These are phyloP conservation scores for Pseudocercospora eumusae DNA, from an alignment of 2,329 filamentous ascomycete species.

Conservation along the genomic window DNA sequence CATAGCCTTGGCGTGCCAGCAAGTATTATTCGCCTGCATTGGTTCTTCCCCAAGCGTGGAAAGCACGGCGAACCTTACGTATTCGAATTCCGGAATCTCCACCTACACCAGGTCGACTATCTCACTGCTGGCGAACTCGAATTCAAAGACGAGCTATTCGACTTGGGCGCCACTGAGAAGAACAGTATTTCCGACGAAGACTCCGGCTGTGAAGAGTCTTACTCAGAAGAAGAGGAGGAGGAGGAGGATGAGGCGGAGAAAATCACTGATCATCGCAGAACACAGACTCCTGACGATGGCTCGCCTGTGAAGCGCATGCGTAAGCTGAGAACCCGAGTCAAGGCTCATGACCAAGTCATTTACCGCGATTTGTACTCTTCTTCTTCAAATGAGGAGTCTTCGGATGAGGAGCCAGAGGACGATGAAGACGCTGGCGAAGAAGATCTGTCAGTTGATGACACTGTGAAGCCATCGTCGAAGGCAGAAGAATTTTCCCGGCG, in stretches of 20 bases:
- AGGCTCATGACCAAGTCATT: neutral
- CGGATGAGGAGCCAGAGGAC: neutral
- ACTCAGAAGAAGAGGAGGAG: neutral
- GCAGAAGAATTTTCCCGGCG: no score
- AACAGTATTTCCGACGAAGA: neutral
- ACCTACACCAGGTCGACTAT: neutral
- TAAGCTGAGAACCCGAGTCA: neutral
- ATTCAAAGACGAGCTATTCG: neutral
- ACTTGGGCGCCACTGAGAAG: neutral
- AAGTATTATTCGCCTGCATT: neutral
- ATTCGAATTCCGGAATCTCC: neutral
- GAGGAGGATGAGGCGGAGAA: neutral
- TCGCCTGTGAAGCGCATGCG: neutral
- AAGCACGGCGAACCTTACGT: constrained; percentile 1
- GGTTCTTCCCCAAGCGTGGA: neutral
- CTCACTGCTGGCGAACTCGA: neutral
- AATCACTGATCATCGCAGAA: neutral
- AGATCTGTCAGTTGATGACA: neutral
- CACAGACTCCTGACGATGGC: neutral
- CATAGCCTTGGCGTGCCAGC: neutral
- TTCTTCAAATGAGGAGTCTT: neutral
- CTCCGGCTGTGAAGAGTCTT: neutral
- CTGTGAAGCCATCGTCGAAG: neutral
- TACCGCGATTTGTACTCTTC: neutral
- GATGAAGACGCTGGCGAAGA: neutral